Conservation (phyloP, 2,329 filamentous ascomycete genomes). For the Penicillium occitanis region DNA sequence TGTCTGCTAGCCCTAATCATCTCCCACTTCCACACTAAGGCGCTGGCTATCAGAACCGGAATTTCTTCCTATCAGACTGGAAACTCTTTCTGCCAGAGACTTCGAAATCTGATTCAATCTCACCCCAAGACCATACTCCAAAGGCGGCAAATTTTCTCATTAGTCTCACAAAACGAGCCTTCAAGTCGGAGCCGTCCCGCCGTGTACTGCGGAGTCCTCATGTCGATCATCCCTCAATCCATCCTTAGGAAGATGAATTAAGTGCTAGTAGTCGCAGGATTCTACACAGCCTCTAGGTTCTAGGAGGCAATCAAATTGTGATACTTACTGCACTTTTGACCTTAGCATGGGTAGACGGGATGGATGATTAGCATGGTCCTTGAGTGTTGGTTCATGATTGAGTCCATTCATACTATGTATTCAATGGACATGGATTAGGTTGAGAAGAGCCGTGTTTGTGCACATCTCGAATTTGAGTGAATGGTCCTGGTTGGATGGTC, state of each 20-base stretch:
- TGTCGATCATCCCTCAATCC: conserved; percentile 6
- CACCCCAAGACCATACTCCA: background rate
- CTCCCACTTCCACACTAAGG: background rate
- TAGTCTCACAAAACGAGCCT: background rate
- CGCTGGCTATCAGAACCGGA: background rate
- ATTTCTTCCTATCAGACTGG: background rate
- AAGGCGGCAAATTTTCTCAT: background rate
- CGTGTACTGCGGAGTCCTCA: background rate
- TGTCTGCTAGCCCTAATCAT: background rate
- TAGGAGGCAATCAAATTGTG: background rate
- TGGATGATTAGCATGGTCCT: background rate
- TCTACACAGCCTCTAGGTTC: background rate
- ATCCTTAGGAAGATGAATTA: background rate
- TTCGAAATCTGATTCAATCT: background rate
- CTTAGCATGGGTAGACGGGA: background rate
- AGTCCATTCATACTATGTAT: background rate
- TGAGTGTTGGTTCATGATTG: background rate
- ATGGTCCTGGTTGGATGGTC: background rate
- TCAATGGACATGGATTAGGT: background rate
- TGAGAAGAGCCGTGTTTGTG: background rate
- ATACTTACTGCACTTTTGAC: background rate
- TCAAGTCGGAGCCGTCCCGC: conserved; percentile 4
- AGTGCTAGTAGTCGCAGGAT: background rate
- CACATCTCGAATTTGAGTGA: background rate
- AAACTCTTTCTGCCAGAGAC: background rate